These are phyloP conservation scores for Cryptosporidium sp. DNA, from an alignment of 169 alveolate species.

Conservation along the genomic window DNA sequence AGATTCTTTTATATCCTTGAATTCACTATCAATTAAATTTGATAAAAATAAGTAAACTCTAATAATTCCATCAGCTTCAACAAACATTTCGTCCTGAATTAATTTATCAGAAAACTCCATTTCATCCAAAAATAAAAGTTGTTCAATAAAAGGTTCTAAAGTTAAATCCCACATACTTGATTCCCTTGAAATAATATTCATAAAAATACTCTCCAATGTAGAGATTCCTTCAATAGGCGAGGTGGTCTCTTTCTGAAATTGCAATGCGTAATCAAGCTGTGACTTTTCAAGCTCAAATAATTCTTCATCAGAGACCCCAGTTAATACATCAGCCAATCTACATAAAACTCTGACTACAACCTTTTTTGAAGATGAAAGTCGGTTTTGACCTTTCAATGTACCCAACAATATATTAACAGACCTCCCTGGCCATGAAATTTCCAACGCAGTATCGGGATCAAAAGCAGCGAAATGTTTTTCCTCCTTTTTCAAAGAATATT, in stretches of 20 bases:
- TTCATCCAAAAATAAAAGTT: slow-evolving; percentile 55
- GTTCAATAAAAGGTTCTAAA: slow-evolving; percentile 40
- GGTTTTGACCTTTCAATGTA: slow-evolving; percentile 64
- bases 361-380: slow-evolving; percentile 61
- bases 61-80: slow-evolving; percentile 49
- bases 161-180: slow-evolving; percentile 65
- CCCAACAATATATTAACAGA: slow-evolving; percentile 32
- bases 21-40: slow-evolving; percentile 12
- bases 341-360: slow-evolving; percentile 57
- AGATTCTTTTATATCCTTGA: background rate
- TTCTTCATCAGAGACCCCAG: slow-evolving; percentile 54
- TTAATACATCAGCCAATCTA: slow-evolving; percentile 49
- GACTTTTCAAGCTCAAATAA: slow-evolving; percentile 28
- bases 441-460: slow-evolving; percentile 73
- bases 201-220: slow-evolving; percentile 38
- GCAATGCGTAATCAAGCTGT: slow-evolving; percentile 33
- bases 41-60: slow-evolving; percentile 30
- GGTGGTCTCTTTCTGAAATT: slow-evolving; percentile 20
- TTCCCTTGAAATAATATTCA: slow-evolving; percentile 40
- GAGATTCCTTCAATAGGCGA: slow-evolving; percentile 22
- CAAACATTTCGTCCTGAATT: slow-evolving; percentile 31
- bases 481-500: slow-evolving; percentile 67
- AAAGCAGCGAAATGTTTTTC: slow-evolving; percentile 67
- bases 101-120: slow-evolving; percentile 54
- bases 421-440: slow-evolving; percentile 69